A percentile compares a stretch with the other conserved stretches of the same genome.
Evolutionary conservation across 441 rosid species (phyloP).

Genomic region (Lepidium campestre): DNA sequence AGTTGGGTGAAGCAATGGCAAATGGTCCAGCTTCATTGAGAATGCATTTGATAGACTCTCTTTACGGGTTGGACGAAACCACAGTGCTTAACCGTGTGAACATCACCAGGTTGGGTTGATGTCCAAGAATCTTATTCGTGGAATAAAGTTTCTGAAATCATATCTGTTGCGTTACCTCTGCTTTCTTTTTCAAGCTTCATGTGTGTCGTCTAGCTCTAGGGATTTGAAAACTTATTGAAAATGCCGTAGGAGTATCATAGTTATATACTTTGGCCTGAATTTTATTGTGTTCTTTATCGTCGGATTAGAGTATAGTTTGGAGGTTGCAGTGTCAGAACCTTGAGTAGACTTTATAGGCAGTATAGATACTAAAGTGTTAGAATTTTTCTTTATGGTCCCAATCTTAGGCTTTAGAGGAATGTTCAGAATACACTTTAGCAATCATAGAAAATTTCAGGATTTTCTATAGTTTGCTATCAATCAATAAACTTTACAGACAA

Average conservation of each 20-base stretch:
- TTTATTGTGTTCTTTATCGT: neutral
- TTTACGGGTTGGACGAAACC: constrained; percentile 57
- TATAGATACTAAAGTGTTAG: neutral
- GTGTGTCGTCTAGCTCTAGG: too few relatives aligned
- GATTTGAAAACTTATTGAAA: neutral
- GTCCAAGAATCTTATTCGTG: constrained; percentile 3
- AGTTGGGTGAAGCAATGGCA: constrained; percentile 65
- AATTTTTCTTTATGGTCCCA: neutral
- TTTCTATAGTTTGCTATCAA: constrained; percentile 1
- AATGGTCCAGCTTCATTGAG: constrained; percentile 84
- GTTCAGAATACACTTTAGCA: neutral
- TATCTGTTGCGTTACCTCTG: neutral
- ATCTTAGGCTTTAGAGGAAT: neutral
- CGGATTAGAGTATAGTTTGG: neutral
- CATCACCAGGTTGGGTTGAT: constrained; percentile 32
- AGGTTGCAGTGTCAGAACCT: neutral
- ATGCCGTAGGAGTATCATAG: neutral
- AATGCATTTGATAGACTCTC: constrained; percentile 74
- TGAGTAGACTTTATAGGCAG: neutral
- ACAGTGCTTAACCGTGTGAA: constrained; percentile 37
- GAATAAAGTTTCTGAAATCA: constrained; percentile 2
- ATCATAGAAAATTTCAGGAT: neutral
- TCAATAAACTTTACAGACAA: constrained; percentile 11
- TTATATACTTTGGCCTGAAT: neutral
- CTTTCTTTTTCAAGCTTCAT: neutral